These are phyloP conservation scores for Solanum lycopersicoides DNA, from an alignment of 257 asterid species.

Conservation along the genomic window DNA sequence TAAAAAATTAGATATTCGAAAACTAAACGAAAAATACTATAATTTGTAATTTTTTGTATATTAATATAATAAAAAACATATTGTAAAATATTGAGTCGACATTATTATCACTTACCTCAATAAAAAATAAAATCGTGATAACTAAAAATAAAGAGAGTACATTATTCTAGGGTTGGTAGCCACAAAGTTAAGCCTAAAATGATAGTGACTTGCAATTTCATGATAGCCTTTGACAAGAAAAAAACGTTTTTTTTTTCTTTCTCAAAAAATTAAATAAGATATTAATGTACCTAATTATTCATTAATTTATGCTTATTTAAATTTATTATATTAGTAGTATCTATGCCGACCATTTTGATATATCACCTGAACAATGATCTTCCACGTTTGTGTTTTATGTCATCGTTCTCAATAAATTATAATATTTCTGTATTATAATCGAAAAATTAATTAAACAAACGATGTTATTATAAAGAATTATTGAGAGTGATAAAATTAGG, in stretches of 20 bases:
- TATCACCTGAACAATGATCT: not conserved
- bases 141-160: too few species aligned
- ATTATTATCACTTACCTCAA: fast-evolving
- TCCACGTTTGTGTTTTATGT: not conserved
- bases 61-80: too few species aligned
- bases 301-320: not conserved
- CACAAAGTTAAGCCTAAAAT: not conserved
- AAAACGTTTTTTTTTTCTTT: not conserved
- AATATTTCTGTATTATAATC: not conserved
- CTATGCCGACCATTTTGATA: not conserved
- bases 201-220: not conserved
- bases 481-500: not conserved
- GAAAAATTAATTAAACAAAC: not conserved
- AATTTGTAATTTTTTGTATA: too few species aligned
- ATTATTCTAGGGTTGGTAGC: not conserved
- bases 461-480: not conserved
- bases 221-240: not conserved
- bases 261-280: not conserved
- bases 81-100: too few species aligned
- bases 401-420: not conserved
- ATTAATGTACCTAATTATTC: not conserved
- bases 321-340: not conserved
- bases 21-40: too few species aligned
- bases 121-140: too few species aligned
- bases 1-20: too few species aligned